Percentiles rank a stretch among this genome's conserved stretches.
phyloP scores from a whole-genome alignment of 2,329 filamentous ascomycete genomes.

The Monosporascus ibericus region DNA sequence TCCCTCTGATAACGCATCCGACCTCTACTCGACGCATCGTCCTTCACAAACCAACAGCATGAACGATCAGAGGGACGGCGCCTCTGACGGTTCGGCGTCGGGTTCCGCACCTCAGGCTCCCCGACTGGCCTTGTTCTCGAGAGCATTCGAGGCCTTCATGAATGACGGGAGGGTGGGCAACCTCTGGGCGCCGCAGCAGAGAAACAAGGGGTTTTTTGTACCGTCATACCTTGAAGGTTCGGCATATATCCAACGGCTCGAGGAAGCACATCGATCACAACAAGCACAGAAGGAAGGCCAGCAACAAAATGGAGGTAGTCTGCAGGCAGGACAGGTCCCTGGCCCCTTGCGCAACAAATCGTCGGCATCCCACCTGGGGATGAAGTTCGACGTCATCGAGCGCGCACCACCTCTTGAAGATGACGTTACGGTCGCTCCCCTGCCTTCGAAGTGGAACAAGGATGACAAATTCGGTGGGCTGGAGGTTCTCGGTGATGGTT shows the following conservation, averaged over 20 bases:
- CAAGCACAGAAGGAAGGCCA: constrained; percentile 43
- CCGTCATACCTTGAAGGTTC: constrained; percentile 80
- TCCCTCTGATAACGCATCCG: constrained; percentile 31
- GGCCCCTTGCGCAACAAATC: constrained; percentile 50
- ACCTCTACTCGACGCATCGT: constrained; percentile 22
- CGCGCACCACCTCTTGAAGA: constrained; percentile 57
- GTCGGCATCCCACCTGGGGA: constrained; percentile 61
- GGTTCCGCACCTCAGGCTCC: constrained; percentile 21
- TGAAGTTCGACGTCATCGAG: constrained; percentile 82
- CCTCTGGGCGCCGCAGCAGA: constrained; percentile 22
- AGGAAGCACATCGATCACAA: constrained; percentile 62
- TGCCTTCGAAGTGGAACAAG: constrained; percentile 80
- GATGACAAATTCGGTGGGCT: constrained; percentile 67
- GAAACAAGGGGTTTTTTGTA: constrained; percentile 58
- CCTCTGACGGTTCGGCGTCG: constrained; percentile 17
- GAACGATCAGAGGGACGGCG: constrained; percentile 27
- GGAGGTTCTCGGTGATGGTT: constrained; percentile 68
- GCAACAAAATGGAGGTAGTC: constrained; percentile 29
- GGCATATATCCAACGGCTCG: constrained; percentile 69
- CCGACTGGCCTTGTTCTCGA: constrained; percentile 42
- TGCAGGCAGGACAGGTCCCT: constrained; percentile 13
- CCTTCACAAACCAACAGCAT: constrained; percentile 23
- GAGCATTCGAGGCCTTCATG: constrained; percentile 47
- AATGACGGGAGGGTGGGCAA: constrained; percentile 15
- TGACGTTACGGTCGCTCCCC: constrained; percentile 52